phyloP scores from a whole-genome alignment of 2,329 filamentous ascomycete genomes.

The Ceratocystis lukuohia region DNA sequence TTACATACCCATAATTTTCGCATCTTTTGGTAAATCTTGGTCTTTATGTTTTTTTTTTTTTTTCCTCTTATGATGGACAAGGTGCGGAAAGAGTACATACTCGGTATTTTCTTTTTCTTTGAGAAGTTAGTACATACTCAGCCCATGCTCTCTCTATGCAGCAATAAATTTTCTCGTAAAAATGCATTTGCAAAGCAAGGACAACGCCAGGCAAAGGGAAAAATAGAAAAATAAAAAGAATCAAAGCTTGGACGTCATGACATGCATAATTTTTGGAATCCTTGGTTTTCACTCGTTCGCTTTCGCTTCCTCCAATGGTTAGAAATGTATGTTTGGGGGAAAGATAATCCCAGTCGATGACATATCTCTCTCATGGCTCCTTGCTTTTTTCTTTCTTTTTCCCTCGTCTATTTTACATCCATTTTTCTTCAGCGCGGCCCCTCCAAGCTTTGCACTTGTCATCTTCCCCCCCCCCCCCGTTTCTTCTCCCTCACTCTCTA shows the following conservation, averaged over 20 bases:
- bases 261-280: neutral
- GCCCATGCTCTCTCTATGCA: no score
- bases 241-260: constrained; percentile 2
- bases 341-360: neutral
- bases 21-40: no score
- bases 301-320: neutral
- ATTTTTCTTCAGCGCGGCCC: neutral
- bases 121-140: neutral
- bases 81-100: no score
- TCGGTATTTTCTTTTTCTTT: neutral
- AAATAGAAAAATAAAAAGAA: neutral
- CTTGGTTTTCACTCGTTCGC: neutral
- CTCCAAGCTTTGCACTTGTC: neutral
- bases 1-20: no score
- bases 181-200: neutral
- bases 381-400: neutral
- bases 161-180: no score
- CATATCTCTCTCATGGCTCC: neutral
- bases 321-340: neutral
- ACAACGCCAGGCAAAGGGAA: neutral
- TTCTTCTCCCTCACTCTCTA: neutral
- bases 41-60: no score
- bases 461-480: neutral
- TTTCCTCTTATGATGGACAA: no score
- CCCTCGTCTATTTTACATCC: neutral